These are phyloP conservation scores for Syzygium syzygioides DNA, from an alignment of 441 rosid genomes.

Conservation along the genomic window DNA sequence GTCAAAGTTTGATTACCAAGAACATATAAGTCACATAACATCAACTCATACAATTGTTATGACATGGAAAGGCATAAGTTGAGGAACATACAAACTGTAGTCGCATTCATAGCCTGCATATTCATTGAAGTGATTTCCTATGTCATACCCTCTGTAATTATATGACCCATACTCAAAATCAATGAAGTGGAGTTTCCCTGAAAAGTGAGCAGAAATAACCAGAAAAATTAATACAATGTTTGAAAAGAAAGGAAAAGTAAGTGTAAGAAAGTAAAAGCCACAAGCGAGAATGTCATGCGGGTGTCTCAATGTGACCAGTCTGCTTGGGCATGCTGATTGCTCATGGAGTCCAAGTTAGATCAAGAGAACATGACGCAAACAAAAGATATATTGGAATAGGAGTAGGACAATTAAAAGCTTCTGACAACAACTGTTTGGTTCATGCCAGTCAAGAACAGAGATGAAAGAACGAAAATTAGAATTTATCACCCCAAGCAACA, in stretches of 20 bases:
- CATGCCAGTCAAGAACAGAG: background rate
- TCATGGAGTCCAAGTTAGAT: background rate
- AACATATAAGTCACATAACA: background rate
- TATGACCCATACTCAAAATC: conserved; percentile 99
- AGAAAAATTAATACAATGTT: conserved; percentile 11
- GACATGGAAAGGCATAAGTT: background rate
- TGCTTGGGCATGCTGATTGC: background rate
- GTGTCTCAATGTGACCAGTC: background rate
- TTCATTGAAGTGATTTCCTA: conserved; percentile 97
- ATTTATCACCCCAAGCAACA: background rate
- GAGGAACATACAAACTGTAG: conserved; percentile 62
- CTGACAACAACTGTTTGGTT: background rate
- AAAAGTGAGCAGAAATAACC: conserved; percentile 15
- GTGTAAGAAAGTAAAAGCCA: background rate
- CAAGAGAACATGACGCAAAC: background rate
- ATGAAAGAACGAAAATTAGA: background rate
- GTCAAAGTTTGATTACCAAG: conserved; percentile 10
- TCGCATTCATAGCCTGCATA: conserved; percentile 98
- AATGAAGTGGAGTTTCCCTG: conserved; percentile 85
- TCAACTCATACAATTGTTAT: background rate
- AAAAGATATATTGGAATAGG: background rate
- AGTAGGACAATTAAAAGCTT: background rate
- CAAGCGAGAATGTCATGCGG: background rate
- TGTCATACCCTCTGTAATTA: conserved; percentile 91
- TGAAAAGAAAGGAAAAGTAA: background rate